Conservation (phyloP, 2,329 filamentous ascomycete genomes). For the Curvularia spicifera region DNA sequence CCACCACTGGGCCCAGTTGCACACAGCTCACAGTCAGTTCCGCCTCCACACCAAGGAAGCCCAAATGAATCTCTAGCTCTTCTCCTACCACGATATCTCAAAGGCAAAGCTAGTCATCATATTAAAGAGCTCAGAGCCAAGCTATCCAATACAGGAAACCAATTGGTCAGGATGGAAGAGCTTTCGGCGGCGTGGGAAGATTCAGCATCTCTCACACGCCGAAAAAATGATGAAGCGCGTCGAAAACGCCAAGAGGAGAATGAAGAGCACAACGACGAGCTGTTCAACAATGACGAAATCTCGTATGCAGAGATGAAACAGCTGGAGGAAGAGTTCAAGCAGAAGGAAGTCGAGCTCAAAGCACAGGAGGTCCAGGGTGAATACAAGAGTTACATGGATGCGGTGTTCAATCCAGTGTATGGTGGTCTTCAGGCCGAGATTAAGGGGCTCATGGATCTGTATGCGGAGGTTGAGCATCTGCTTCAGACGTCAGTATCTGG, state of each 20-base stretch:
- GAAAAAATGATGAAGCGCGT: constrained; percentile 57
- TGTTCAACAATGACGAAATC: constrained; percentile 64
- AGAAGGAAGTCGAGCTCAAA: constrained; percentile 58
- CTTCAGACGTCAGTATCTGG: constrained; percentile 36
- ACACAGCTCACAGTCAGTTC: constrained; percentile 21
- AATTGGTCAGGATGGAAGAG: constrained; percentile 29
- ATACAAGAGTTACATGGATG: constrained; percentile 57
- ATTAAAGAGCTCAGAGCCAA: constrained; percentile 34
- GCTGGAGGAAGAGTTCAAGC: constrained; percentile 62
- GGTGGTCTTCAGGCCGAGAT: constrained; percentile 58
- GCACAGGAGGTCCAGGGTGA: constrained; percentile 61
- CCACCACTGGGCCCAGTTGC: constrained; percentile 35
- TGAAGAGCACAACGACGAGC: constrained; percentile 59
- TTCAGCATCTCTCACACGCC: constrained; percentile 52
- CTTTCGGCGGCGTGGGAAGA: constrained; percentile 54
- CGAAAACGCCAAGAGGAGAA: constrained; percentile 59
- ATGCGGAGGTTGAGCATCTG: constrained; percentile 45
- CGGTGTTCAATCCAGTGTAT: constrained; percentile 60
- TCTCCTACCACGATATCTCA: constrained; percentile 30
- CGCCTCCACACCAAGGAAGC: constrained; percentile 21
- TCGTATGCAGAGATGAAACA: constrained; percentile 63
- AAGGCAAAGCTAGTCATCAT: constrained; percentile 19
- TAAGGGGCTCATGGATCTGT: constrained; percentile 55
- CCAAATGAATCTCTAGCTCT: constrained; percentile 26
- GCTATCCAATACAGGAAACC: constrained; percentile 22